A percentile compares a stretch with the other conserved stretches of the same genome.
phyloP scores from a whole-genome alignment of 1,139 yeast genomes.

The Debaryomyces subglobosus region DNA sequence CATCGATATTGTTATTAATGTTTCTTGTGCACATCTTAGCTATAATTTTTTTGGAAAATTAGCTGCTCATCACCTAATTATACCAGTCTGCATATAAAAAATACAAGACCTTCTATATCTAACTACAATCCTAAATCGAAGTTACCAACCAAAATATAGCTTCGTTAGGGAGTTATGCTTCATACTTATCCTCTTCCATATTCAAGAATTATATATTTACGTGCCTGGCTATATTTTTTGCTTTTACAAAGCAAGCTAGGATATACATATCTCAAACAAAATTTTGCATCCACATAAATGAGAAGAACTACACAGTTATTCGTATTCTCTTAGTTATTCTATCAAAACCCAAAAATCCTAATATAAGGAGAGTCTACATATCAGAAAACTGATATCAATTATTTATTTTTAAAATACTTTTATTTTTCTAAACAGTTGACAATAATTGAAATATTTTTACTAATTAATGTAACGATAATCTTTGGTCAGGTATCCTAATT shows the following conservation, averaged over 20 bases:
- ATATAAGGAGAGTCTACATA: not conserved
- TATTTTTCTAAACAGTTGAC: no score
- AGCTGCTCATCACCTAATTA: constrained; percentile 5
- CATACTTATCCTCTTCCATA: not conserved
- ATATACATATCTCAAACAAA: not conserved
- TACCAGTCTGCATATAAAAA: constrained; percentile 1
- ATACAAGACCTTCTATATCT: not conserved
- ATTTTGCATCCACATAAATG: not conserved
- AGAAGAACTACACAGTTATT: not conserved
- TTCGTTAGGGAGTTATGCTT: not conserved
- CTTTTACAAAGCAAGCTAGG: not conserved
- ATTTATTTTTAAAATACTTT: not conserved
- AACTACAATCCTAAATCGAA: not conserved
- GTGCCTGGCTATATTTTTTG: not conserved
- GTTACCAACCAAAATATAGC: not conserved
- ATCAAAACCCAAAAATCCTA: not conserved
- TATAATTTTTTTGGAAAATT: constrained; percentile 1
- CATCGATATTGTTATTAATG: constrained; percentile 5
- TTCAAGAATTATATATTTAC: not conserved
- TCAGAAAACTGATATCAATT: not conserved
- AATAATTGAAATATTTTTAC: no score
- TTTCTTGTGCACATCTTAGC: not conserved
- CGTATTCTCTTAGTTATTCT: not conserved
- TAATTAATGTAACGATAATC: not conserved
- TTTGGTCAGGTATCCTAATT: not conserved